A percentile compares a stretch with the other conserved stretches of the same genome.
phyloP scores from a whole-genome alignment of 2,329 filamentous ascomycete species.

The Fusarium sp. region DNA sequence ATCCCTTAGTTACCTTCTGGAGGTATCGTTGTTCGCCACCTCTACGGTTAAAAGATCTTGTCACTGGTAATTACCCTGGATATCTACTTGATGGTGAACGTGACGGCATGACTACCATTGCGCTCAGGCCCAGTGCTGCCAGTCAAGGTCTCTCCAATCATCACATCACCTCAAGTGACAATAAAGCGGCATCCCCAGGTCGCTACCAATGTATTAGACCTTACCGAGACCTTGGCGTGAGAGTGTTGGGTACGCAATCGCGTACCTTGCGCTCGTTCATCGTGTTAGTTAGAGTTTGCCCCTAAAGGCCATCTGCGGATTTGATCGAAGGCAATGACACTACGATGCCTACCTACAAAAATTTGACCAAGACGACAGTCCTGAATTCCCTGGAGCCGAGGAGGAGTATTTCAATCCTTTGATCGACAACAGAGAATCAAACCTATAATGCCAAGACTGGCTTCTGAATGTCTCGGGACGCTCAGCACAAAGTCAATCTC shows the following conservation, averaged over 20 bases:
- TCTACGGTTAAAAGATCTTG: background rate
- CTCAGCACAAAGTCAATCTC: background rate
- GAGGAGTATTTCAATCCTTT: background rate
- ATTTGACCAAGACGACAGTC: background rate
- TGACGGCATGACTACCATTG: background rate
- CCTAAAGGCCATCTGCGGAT: background rate
- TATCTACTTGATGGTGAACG: background rate
- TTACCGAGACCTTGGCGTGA: background rate
- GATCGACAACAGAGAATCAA: background rate
- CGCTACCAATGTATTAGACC: background rate
- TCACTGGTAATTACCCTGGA: background rate
- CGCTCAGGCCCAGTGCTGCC: background rate
- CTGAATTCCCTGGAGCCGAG: background rate
- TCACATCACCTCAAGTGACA: background rate
- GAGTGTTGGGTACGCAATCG: background rate
- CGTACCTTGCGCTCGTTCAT: background rate
- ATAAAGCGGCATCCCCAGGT: background rate
- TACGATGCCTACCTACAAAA: background rate
- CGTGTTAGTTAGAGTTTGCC: background rate
- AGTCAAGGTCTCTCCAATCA: background rate
- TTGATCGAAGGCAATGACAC: background rate
- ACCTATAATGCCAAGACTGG: background rate
- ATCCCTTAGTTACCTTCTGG: background rate
- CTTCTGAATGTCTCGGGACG: constrained; percentile 13
- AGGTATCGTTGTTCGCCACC: background rate